Conservation (phyloP, 2,329 filamentous ascomycete species). For the Colletotrichum kahawae region DNA sequence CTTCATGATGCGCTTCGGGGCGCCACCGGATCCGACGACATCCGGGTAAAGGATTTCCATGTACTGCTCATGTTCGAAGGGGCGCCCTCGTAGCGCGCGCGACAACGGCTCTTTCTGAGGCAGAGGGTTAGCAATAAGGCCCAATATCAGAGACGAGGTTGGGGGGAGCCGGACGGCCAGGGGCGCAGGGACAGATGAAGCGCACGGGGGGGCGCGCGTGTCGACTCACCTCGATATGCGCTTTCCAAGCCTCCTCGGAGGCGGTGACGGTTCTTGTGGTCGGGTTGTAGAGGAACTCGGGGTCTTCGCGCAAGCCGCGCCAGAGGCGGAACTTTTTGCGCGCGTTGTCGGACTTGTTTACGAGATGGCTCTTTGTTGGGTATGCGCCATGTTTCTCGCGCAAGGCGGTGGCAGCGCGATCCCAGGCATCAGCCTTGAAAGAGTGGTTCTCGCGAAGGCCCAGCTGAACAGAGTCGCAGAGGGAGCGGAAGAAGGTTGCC, state of each 20-base stretch:
- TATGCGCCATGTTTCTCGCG: conserved; percentile 60
- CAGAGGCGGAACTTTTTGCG: conserved; percentile 67
- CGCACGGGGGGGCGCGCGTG: background rate
- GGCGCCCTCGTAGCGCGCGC: conserved; percentile 59
- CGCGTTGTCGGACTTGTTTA: conserved; percentile 69
- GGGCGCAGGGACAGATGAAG: background rate
- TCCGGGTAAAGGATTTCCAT: conserved; percentile 67
- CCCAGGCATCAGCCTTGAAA: conserved; percentile 67
- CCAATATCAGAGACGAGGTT: background rate
- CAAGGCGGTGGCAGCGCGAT: conserved; percentile 59
- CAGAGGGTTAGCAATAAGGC: conserved; percentile 22
- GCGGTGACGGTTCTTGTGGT: conserved; percentile 56
- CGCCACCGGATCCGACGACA: conserved; percentile 63
- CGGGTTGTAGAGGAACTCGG: conserved; percentile 60
- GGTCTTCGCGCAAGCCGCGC: conserved; percentile 62
- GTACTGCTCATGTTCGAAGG: conserved; percentile 65
- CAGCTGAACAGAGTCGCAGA: conserved; percentile 63
- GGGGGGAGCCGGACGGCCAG: background rate
- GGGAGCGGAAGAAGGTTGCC: conserved; percentile 64
- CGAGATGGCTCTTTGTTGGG: conserved; percentile 65
- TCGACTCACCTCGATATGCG: conserved; percentile 59
- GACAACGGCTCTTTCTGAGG: conserved; percentile 62
- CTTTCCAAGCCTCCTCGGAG: conserved; percentile 61
- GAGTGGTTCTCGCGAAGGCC: conserved; percentile 63
- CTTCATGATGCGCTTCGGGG: conserved; percentile 64